Evolutionary conservation across 768 basidiomycete species (phyloP).

Genomic region (Dioszegia crocea): DNA sequence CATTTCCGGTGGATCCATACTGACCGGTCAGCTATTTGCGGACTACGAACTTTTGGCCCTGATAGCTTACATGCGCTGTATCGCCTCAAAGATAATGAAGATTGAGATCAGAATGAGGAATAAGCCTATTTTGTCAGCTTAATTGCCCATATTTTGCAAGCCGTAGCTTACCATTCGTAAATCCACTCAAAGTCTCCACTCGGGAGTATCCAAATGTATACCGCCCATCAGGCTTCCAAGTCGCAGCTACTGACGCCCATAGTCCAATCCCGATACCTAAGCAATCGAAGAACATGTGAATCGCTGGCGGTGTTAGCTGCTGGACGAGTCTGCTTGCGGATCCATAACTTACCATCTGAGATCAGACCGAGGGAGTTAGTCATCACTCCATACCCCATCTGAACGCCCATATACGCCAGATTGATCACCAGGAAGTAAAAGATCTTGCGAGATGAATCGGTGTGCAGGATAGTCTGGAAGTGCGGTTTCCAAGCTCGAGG

Average conservation of each 20-base stretch:
- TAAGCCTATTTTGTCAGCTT: slow-evolving; percentile 18
- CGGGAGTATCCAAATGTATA: slow-evolving; percentile 97
- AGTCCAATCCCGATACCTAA: slow-evolving; percentile 94
- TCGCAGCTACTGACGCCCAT: slow-evolving; percentile 94
- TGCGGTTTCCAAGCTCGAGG: slow-evolving; percentile 54
- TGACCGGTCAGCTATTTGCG: slow-evolving; percentile 40
- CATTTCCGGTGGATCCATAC: slow-evolving; percentile 94
- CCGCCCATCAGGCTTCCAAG: slow-evolving; percentile 88
- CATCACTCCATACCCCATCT: slow-evolving; percentile 84
- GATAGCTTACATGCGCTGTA: slow-evolving; percentile 74
- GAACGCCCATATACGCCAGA: slow-evolving; percentile 90
- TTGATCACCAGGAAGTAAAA: slow-evolving; percentile 96
- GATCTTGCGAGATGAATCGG: slow-evolving; percentile 87
- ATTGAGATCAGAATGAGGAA: slow-evolving; percentile 66
- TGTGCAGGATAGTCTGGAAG: slow-evolving; percentile 83
- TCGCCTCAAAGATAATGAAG: slow-evolving; percentile 96
- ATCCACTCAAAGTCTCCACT: slow-evolving; percentile 95
- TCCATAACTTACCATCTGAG: slow-evolving; percentile 83
- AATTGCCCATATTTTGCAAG: background rate
- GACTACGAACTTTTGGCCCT: background rate
- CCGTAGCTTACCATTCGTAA: slow-evolving; percentile 91
- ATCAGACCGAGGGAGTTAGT: slow-evolving; percentile 95
- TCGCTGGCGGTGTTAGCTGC: too few relatives aligned
- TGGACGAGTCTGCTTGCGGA: too few relatives aligned
- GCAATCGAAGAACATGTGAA: slow-evolving; percentile 99